These are phyloP conservation scores for Jamesozyma spencerorum DNA, from an alignment of 805 yeast genomes.

Conservation along the genomic window DNA sequence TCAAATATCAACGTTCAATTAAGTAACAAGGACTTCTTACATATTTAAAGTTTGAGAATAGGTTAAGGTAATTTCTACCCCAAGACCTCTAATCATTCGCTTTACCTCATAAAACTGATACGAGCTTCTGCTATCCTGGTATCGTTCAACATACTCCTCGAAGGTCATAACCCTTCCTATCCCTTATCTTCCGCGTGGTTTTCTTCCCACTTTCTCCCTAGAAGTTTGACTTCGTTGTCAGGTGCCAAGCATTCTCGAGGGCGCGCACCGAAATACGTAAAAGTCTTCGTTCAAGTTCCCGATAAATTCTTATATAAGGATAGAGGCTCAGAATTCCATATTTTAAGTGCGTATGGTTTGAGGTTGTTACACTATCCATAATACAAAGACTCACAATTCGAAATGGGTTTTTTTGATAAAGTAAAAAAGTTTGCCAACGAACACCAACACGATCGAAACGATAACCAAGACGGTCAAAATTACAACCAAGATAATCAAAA, in stretches of 20 bases:
- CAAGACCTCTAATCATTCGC: constrained; percentile 30
- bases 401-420: constrained; percentile 39
- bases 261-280: no score
- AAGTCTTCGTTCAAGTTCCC: no score
- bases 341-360: not conserved
- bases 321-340: no score
- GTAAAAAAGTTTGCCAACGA: constrained; percentile 31
- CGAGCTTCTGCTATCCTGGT: no score
- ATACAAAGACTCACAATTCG: not conserved
- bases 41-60: constrained; percentile 37
- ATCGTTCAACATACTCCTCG: no score
- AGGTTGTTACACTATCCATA: not conserved
- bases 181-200: no score
- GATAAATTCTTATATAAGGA: no score
- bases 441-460: constrained; percentile 1
- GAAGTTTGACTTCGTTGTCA: no score
- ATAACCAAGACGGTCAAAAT: constrained; percentile 20
- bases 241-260: no score
- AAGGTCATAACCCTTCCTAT: no score
- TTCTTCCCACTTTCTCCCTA: no score
- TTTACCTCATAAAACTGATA: constrained; percentile 32
- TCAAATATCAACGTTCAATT: constrained; percentile 30
- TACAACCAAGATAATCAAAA: constrained; percentile 24
- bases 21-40: constrained; percentile 36
- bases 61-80: constrained; percentile 34